Evolutionary conservation across 2,329 filamentous ascomycete genomes (phyloP), one percentile per base, ranked within the genome.

Genomic region (Leptosphaerulina australis): DNA sequence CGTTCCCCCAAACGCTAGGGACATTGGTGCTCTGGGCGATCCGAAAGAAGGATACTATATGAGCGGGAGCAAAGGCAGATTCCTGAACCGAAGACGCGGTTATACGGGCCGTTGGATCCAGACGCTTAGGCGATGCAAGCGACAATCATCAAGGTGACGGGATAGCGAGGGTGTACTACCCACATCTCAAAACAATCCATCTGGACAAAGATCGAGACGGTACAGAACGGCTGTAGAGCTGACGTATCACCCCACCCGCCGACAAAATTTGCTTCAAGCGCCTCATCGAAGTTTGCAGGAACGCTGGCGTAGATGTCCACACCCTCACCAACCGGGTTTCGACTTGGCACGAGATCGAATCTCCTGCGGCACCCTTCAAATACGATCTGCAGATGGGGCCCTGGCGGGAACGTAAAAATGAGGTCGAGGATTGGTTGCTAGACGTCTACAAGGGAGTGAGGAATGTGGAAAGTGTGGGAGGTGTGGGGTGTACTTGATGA

Each of bases 381-480:
- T 53, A 43, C 4, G 39, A 53, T 10, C 25, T 58, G 1, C 14
- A 20, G 3, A 44, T 29, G 9, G 53, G 56, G 11, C 43, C 53
- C 4, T 51, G 50, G 35, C 49, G 44, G 39, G 50, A 43, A 2
- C 37, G 26, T 3, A 45, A 47, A 22, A 25, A 37, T 10, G 44
- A 37, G 18, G 39, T 29, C 12, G 22, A 26, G 26, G 43, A 58
- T 34, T 57, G 54, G 51, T 41, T 50, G 7, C 55, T 58, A 20
- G 40, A 51, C 35, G 35, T 45, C 11, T 52, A 51, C 12, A 36
- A 26, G 10, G 56, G 54, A 5, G 33, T 35, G 17, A 43, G 45
- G 21, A 48, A 4, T 58, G 54, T 30, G 43, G 48, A 2, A 57
- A 48, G 10, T 59, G 50, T 24, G 45, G 56, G 6, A 25, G 44